phyloP scores from a whole-genome alignment of 768 basidiomycete species.

The Boletus subcaerulescens region DNA sequence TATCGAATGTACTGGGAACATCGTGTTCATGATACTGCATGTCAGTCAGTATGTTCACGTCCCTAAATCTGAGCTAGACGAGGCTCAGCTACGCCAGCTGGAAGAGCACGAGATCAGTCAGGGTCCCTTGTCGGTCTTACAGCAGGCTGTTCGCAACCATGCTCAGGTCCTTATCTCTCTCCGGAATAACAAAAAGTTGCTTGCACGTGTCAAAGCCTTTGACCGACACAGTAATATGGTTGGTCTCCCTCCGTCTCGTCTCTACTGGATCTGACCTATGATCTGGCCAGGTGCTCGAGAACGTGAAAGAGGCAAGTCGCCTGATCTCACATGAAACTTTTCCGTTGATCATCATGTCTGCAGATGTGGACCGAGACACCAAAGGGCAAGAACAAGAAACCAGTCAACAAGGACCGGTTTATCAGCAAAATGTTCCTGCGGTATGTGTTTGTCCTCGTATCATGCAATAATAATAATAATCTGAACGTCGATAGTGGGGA shows the following conservation, averaged over 20 bases:
- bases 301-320: conserved; percentile 85
- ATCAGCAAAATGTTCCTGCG: conserved; percentile 99
- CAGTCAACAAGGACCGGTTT: conserved; percentile 98
- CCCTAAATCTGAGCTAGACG: conserved; percentile 95
- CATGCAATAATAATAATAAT: neutral
- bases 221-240: conserved; percentile 99
- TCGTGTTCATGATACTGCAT: conserved; percentile 3
- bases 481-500: conserved; percentile 64
- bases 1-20: neutral
- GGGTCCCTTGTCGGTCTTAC: conserved; percentile 93
- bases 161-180: conserved; percentile 96
- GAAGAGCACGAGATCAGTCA: conserved; percentile 99
- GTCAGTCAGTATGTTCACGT: conserved; percentile 93
- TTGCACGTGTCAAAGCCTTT: conserved; percentile 96
- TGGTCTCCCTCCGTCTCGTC: conserved; percentile 24
- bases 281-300: conserved; percentile 80
- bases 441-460: conserved; percentile 39
- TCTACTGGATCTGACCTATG: conserved; percentile 5
- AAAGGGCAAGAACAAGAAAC: conserved; percentile 98
- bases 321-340: neutral
- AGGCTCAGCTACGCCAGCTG: conserved; percentile 90
- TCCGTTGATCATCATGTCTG: conserved; percentile 10
- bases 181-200: conserved; percentile 96
- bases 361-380: conserved; percentile 99
- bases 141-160: conserved; percentile 97